Evolutionary conservation across 805 yeast species (phyloP), one percentile per base, ranked within the genome.

Genomic region (Ogataea ganodermae): DNA sequence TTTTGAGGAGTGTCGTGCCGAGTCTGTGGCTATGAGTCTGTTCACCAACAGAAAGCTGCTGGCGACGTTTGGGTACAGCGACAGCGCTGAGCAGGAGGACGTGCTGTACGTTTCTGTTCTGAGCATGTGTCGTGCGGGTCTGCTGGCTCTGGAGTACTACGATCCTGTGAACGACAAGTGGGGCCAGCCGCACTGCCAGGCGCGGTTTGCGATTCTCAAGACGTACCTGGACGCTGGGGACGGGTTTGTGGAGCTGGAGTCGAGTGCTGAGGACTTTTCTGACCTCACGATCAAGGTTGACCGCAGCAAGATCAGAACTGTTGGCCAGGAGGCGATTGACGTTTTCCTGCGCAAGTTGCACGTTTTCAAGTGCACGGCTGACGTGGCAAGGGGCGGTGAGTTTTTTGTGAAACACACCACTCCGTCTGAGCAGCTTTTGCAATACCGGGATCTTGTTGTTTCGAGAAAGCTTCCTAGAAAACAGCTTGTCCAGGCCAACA

Each of bases 101-200:
- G 77, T 88, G 43, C 74, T 80, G 36, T 79, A 76, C 59, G 74
- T 86, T 35, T 87, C 91, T 13, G 86, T 83, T 56, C 69, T 89
- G 53, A 82, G 80, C 54, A 89, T 89, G 97, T 86, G 89, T 21
- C 77, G 96, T 57, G 96, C 96, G 5, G 97, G 96, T 49, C 71
- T 89, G 42, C 61, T 86, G 28, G 92, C 87, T 6, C 74, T 89
- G 61, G 96, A 89, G 66, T 87, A 77, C 64, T 89, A 95, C 89
- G 96, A 89, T 66, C 96, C 96, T 32, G 68, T 68, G 37, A 76
- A 88, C 23, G 71, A 73, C 49, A 89, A 88, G 68, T 89, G 96
- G 96, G 96, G 96, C 24, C 97, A 89, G 70, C 83, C 97, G 12
- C 97, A 89, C 65, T 88, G 89, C 89, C 96, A 89, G 70, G 96